Conservation (phyloP, 2,329 filamentous ascomycete genomes). For the Monosporascus sp. region DNA sequence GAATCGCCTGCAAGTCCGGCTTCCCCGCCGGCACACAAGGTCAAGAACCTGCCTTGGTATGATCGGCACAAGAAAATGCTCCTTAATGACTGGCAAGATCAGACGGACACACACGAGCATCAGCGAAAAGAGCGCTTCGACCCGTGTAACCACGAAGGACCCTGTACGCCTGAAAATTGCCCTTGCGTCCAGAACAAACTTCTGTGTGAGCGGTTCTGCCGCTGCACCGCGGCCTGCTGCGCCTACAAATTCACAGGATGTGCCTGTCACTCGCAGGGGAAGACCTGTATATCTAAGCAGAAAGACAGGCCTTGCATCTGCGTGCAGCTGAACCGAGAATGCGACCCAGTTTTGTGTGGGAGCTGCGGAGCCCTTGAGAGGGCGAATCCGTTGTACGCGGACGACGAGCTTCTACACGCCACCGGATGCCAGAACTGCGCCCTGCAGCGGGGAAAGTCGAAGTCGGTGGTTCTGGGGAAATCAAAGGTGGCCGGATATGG, state of each 20-base stretch:
- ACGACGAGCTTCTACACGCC: conserved; percentile 50
- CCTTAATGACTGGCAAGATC: conserved; percentile 50
- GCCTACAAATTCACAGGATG: conserved; percentile 63
- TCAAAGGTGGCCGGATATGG: conserved; percentile 73
- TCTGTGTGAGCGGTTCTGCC: conserved; percentile 70
- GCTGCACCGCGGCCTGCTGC: conserved; percentile 55
- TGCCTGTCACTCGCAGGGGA: conserved; percentile 57
- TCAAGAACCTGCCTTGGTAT: conserved; percentile 49
- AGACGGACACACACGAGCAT: conserved; percentile 51
- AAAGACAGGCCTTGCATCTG: conserved; percentile 65
- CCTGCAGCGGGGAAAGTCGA: conserved; percentile 63
- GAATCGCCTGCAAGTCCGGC: conserved; percentile 19
- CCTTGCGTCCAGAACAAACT: conserved; percentile 57
- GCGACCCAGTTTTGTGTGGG: conserved; percentile 70
- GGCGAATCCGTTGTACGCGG: conserved; percentile 63
- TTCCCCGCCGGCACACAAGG: conserved; percentile 25
- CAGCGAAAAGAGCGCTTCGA: conserved; percentile 54
- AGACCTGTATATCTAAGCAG: conserved; percentile 51
- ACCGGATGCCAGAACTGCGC: conserved; percentile 67
- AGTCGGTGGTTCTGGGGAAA: conserved; percentile 62
- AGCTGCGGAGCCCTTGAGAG: conserved; percentile 65
- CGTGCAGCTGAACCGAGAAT: conserved; percentile 68
- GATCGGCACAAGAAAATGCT: conserved; percentile 52
- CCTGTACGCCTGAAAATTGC: conserved; percentile 56
- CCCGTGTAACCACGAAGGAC: conserved; percentile 65